Evolutionary conservation across 2,329 filamentous ascomycete species (phyloP), one percentile per base, ranked within the genome.

Genomic region (Penicillium sp.): DNA sequence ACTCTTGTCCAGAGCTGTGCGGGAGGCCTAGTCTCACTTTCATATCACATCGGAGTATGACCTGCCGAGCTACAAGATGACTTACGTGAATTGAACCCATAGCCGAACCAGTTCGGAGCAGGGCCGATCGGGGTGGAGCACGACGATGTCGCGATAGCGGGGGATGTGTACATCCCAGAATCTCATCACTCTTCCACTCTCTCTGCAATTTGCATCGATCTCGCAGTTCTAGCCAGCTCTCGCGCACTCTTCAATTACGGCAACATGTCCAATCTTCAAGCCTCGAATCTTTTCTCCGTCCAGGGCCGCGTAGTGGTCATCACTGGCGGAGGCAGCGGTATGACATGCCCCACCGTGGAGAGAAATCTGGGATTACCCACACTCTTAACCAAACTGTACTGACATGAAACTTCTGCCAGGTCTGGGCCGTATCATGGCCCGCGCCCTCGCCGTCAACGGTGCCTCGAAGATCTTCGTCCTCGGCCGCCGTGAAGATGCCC

Each of bases 401-500:
- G 10, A 46, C 43, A 31, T 7, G 14, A 18, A 6, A 13, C 35
- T 36, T 24, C 37, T 16, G 14, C 39, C 16, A 77, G 76, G 75
- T 22, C 65, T 82, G 16, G 79, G 79, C 1, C 70, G 78, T 4
- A 79, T 77, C 60, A 79, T 81, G 59, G 77, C 80, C 6, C 70
- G 74, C 54, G 78, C 80, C 0, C 69, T 81, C 0, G 76, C 72
- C 1, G 71, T 73, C 24, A 83, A 83, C 40, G 79, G 81, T 16
- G 82, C 81, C 14, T 76, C 77, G 43, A 83, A 80, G 60, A 80
- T 85, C 44, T 84, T 83, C 69, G 81, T 85, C 55, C 71, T 84
- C 10, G 82, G 81, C 13, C 78, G 82, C 4, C 80, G 82, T 3
- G 71, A 76, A 60, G 74, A 81, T 13, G 69, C 73, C 0, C 77